Evolutionary conservation across 371 early-diverging fungal genomes (phyloP).

Genomic region (Haplosporangium sp.): DNA sequence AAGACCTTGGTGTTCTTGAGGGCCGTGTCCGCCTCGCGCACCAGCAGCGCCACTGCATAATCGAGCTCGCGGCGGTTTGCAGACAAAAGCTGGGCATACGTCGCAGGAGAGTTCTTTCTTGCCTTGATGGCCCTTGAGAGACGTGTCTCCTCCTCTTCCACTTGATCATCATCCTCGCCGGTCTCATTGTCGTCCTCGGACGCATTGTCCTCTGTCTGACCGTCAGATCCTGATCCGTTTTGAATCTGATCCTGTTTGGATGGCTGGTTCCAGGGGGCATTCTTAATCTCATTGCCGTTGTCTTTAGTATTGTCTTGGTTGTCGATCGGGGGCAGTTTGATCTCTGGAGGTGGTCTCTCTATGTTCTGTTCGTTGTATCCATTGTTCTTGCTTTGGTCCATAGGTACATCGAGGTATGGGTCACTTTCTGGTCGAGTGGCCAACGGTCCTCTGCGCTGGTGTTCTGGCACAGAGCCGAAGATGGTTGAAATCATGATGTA

Average conservation of each 20-base stretch:
- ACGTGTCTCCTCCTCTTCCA: slow-evolving; percentile 4
- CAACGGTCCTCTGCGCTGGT: slow-evolving; percentile 10
- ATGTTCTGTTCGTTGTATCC: background rate
- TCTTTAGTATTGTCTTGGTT: slow-evolving; percentile 1
- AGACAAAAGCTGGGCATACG: slow-evolving; percentile 29
- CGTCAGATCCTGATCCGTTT: slow-evolving; percentile 6
- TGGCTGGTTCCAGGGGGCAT: slow-evolving; percentile 7
- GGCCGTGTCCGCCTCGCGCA: slow-evolving; percentile 37
- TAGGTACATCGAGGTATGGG: slow-evolving; percentile 22
- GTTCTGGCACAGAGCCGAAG: slow-evolving; percentile 30
- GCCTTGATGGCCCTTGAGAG: slow-evolving; percentile 13
- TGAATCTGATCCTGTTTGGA: background rate
- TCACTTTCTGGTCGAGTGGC: slow-evolving; percentile 27
- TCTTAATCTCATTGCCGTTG: slow-evolving; percentile 3
- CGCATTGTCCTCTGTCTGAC: background rate
- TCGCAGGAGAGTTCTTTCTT: slow-evolving; percentile 11
- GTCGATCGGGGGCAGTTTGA: slow-evolving; percentile 11
- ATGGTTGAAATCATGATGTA: slow-evolving; percentile 39
- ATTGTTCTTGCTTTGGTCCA: background rate
- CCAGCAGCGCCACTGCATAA: slow-evolving; percentile 33
- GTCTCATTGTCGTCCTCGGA: background rate
- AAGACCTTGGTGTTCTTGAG: slow-evolving; percentile 47
- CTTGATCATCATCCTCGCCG: slow-evolving; percentile 6
- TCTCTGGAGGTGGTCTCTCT: background rate
- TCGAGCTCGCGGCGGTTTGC: slow-evolving; percentile 37